A percentile compares a stretch with the other conserved stretches of the same genome.
Evolutionary conservation across 345 rosid genomes (phyloP).

Genomic region (Eucalyptus coolabah): DNA sequence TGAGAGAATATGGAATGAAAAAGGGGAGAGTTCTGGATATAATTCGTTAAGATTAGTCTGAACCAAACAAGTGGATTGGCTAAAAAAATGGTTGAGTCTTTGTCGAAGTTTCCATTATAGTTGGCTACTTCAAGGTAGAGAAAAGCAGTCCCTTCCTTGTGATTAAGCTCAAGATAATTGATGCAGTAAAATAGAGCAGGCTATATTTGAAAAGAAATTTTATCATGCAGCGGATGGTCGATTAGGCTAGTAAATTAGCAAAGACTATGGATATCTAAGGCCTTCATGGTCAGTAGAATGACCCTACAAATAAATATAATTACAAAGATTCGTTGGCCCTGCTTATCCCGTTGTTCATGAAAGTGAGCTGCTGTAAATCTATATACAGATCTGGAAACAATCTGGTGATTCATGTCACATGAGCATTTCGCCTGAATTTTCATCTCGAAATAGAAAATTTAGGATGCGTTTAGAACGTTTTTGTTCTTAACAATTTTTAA

Average conservation of each 20-base stretch:
- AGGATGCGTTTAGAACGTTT: no score
- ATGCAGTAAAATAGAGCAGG: background rate
- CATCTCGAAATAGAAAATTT: background rate
- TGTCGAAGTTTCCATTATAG: background rate
- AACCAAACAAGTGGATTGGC: background rate
- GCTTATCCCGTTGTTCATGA: background rate
- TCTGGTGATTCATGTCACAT: background rate
- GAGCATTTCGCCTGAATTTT: background rate
- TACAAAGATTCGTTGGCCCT: background rate
- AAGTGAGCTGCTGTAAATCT: background rate
- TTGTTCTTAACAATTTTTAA: fast-evolving
- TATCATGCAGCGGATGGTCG: fast-evolving
- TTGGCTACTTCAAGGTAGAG: background rate
- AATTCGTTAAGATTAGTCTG: background rate
- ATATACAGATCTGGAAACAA: background rate
- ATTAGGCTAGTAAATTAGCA: background rate
- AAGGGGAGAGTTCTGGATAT: no score
- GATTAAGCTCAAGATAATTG: background rate
- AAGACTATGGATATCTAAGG: no score
- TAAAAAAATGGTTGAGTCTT: no score
- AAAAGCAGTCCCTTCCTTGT: no score
- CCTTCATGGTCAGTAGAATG: fast-evolving
- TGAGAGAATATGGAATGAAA: background rate
- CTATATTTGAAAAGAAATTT: no score
- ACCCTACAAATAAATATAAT: background rate